These are phyloP conservation scores for Cairneyella variabilis DNA, from an alignment of 495 filamentous ascomycete genomes.

Conservation along the genomic window DNA sequence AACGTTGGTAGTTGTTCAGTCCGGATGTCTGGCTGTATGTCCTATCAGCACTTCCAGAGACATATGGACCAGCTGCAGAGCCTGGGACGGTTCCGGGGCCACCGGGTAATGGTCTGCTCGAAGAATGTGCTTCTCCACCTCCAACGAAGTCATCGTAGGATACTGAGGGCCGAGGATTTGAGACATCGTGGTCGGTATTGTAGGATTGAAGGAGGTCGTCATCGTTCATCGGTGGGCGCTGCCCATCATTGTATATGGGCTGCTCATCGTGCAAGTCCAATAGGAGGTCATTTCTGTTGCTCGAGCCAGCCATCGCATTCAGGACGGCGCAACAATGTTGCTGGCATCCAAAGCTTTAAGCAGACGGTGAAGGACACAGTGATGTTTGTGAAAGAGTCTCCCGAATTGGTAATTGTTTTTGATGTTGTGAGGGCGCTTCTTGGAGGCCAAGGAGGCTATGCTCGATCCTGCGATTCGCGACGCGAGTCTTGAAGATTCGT, in stretches of 20 bases:
- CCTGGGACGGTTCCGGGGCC: conserved; percentile 35
- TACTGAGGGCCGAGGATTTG: conserved; percentile 71
- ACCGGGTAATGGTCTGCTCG: conserved; percentile 47
- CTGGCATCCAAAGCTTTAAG: conserved; percentile 11
- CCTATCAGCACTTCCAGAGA: conserved; percentile 29
- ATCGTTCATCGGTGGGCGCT: conserved; percentile 69
- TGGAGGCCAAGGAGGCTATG: conserved; percentile 1
- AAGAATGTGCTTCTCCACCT: conserved; percentile 30
- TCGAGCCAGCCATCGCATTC: conserved; percentile 57
- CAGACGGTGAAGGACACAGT: not conserved
- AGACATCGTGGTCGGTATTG: conserved; percentile 59
- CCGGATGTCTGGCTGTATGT: conserved; percentile 83
- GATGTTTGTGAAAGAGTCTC: not conserved
- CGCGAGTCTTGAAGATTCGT: too few relatives aligned
- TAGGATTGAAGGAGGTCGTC: conserved; percentile 70
- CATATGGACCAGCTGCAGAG: conserved; percentile 40
- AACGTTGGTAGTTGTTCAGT: conserved; percentile 81
- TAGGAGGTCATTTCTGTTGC: conserved; percentile 63
- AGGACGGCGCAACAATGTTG: conserved; percentile 2
- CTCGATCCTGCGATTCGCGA: too few relatives aligned
- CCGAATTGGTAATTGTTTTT: not conserved
- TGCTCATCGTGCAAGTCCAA: conserved; percentile 69
- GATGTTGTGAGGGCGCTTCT: not conserved
- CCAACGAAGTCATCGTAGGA: conserved; percentile 97
- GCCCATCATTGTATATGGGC: conserved; percentile 67